Percentiles rank a stretch among this genome's conserved stretches.
Conservation (phyloP, 1,284 basidiomycete species). For the Cutaneotrichosporon spelunceum region DNA sequence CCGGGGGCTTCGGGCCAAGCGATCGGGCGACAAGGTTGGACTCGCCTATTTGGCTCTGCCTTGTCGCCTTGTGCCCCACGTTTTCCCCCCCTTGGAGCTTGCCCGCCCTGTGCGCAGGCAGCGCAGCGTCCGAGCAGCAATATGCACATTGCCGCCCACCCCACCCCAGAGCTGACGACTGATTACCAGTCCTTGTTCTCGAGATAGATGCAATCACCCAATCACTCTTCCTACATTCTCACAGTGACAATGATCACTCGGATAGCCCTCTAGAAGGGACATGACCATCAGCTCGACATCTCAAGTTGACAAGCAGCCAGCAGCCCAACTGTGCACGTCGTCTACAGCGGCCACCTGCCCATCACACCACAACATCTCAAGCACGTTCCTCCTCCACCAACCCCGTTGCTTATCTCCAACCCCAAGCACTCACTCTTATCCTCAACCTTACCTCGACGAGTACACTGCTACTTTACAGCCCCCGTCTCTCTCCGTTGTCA, state of each 20-base stretch:
- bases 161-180: too few species aligned
- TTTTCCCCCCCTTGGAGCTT: too few species aligned
- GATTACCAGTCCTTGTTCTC: neutral
- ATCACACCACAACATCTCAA: neutral
- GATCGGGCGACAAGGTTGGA: too few species aligned
- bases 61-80: too few species aligned
- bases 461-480: neutral
- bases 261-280: slow-evolving; percentile 18
- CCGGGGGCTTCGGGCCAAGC: too few species aligned
- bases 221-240: neutral
- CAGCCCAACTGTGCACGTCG: neutral
- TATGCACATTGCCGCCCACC: too few species aligned
- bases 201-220: too few species aligned
- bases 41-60: too few species aligned
- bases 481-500: neutral
- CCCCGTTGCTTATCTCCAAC: neutral
- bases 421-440: neutral
- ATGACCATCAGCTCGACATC: neutral
- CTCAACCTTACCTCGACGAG: neutral
- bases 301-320: neutral
- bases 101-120: too few species aligned
- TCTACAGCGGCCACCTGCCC: neutral
- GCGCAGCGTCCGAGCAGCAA: too few species aligned
- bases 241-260: slow-evolving; percentile 17
- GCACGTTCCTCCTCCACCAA: neutral